These are phyloP conservation scores for Cyclotella cryptica DNA, from an alignment of 108 stramenopile species.

Conservation along the genomic window DNA sequence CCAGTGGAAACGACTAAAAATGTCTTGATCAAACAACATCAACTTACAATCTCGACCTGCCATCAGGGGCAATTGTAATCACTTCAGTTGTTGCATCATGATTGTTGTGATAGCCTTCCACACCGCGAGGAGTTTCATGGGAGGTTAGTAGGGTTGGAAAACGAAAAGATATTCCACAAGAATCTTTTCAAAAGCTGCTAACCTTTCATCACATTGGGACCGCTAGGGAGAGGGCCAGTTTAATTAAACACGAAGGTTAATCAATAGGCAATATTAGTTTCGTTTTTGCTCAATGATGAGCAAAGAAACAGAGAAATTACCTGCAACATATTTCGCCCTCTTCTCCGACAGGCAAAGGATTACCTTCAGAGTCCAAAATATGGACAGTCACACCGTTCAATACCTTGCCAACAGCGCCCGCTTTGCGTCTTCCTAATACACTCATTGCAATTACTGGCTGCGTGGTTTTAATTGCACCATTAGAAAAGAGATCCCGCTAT, in stretches of 20 bases:
- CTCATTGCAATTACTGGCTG: slow-evolving; percentile 84
- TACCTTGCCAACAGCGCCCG: slow-evolving; percentile 82
- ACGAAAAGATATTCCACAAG: no score
- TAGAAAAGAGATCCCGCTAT: not conserved
- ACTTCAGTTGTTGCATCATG: slow-evolving; percentile 89
- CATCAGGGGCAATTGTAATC: slow-evolving; percentile 78
- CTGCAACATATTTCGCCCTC: slow-evolving; percentile 91
- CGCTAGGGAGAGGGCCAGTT: slow-evolving; percentile 33
- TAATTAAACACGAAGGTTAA: slow-evolving; percentile 6
- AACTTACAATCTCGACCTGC: slow-evolving; percentile 75
- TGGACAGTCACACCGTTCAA: slow-evolving; percentile 78
- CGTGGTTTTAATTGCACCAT: not conserved
- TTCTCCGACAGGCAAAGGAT: slow-evolving; percentile 64
- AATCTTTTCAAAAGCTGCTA: not conserved
- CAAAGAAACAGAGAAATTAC: slow-evolving; percentile 1
- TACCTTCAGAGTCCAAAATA: slow-evolving; percentile 73
- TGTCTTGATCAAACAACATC: not conserved
- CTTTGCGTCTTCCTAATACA: slow-evolving; percentile 63
- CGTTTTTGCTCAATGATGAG: not conserved
- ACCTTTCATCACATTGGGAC: slow-evolving; percentile 89
- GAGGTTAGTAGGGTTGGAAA: not conserved
- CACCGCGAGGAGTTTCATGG: not conserved
- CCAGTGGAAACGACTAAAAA: not conserved
- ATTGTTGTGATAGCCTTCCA: slow-evolving; percentile 87
- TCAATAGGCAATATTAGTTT: not conserved